Evolutionary conservation across 1,139 yeast species (phyloP).

Genomic region (Pichia sp.): DNA sequence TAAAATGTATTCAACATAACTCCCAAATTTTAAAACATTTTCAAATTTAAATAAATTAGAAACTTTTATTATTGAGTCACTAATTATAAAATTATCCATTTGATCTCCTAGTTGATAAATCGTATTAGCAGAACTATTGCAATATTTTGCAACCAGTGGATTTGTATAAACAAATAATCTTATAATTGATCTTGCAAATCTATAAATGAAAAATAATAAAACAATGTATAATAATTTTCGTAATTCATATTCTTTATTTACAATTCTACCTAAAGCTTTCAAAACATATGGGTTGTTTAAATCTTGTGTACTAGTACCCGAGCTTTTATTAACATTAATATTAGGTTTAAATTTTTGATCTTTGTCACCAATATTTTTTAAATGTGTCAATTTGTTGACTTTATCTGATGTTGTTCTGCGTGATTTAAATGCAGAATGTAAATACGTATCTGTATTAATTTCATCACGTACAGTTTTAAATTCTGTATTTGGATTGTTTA

Average conservation of each 20-base stretch:
- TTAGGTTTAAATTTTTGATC: not conserved
- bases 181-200: conserved; percentile 22
- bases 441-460: conserved; percentile 14
- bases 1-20: conserved; percentile 6
- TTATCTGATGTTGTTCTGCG: conserved; percentile 8
- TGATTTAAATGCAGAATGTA: conserved; percentile 23
- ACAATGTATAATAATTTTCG: conserved; percentile 21
- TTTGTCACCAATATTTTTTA: conserved; percentile 5
- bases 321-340: not conserved
- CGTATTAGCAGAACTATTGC: no score
- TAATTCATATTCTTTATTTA: conserved; percentile 26
- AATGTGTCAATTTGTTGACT: conserved; percentile 3
- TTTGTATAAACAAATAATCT: conserved; percentile 15
- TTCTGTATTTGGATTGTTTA: not conserved
- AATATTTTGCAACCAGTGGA: not conserved
- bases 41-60: conserved; percentile 7
- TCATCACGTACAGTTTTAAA: not conserved
- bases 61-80: no score
- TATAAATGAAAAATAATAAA: conserved; percentile 19
- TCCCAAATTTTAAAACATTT: conserved; percentile 2
- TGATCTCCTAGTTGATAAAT: not conserved
- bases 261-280: conserved; percentile 26
- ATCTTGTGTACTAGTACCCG: conserved; percentile 7
- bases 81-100: not conserved
- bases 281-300: conserved; percentile 26